Conservation (phyloP, 2,329 filamentous ascomycete genomes). For the Penicillium thymicola region DNA sequence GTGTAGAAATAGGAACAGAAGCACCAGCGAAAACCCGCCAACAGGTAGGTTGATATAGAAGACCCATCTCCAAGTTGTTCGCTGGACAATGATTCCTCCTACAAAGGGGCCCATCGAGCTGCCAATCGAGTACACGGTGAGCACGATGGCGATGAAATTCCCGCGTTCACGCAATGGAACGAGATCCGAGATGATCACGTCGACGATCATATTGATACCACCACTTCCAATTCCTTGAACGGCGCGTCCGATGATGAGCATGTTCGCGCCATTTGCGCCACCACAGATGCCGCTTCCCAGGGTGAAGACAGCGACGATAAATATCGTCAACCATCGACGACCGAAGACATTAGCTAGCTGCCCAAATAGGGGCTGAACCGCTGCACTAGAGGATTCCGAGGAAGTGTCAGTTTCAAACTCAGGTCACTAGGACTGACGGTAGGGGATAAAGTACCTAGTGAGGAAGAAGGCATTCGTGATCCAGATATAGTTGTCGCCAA, state of each 20-base stretch:
- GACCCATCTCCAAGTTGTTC: constrained; percentile 28
- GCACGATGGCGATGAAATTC: constrained; percentile 41
- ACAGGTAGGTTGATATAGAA: constrained; percentile 28
- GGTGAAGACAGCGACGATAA: constrained; percentile 39
- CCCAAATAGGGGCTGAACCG: constrained; percentile 49
- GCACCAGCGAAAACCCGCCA: constrained; percentile 14
- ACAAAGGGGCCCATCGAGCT: constrained; percentile 34
- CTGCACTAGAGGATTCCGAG: neutral
- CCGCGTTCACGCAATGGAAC: constrained; percentile 49
- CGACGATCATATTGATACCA: constrained; percentile 44
- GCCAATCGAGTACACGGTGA: constrained; percentile 43
- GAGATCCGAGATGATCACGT: constrained; percentile 52
- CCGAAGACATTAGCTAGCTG: constrained; percentile 54
- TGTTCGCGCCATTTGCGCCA: neutral
- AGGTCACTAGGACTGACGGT: neutral
- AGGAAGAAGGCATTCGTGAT: constrained; percentile 11
- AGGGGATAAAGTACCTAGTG: neutral
- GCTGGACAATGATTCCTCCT: constrained; percentile 18
- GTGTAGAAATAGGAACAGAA: constrained; percentile 42
- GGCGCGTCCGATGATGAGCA: neutral
- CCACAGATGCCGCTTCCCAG: neutral
- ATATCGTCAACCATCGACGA: constrained; percentile 42
- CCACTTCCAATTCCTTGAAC: constrained; percentile 53
- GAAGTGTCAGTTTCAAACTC: neutral
- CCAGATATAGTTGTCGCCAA: constrained; percentile 34